phyloP scores from a whole-genome alignment of 768 basidiomycete species.

The Boletellus emodensis region DNA sequence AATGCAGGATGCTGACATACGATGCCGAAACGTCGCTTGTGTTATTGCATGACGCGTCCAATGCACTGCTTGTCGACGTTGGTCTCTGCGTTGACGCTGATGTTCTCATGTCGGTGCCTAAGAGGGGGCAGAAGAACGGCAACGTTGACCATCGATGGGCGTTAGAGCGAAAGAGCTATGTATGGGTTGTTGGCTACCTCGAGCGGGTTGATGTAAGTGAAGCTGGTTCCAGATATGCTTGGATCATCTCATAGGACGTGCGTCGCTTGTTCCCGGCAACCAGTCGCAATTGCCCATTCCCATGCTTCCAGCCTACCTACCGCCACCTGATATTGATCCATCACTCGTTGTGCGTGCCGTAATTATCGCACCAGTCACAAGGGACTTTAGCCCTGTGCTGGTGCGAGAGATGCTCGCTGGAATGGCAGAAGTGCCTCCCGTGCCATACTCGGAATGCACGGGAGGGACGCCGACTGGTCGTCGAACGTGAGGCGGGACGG shows the following conservation, averaged over 20 bases:
- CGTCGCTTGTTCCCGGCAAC: constrained; percentile 8
- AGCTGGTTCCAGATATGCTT: constrained; percentile 1
- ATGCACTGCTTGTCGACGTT: constrained; percentile 55
- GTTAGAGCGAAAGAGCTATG: constrained; percentile 45
- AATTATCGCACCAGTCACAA: constrained; percentile 40
- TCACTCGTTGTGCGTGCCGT: constrained; percentile 52
- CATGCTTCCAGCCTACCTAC: constrained; percentile 37
- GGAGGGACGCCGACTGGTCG: not conserved
- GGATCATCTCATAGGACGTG: constrained; percentile 15
- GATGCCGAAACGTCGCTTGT: constrained; percentile 45
- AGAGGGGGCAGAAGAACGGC: constrained; percentile 6
- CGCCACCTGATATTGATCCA: constrained; percentile 39
- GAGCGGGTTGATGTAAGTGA: constrained; percentile 45
- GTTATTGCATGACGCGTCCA: constrained; percentile 46
- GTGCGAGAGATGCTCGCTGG: constrained; percentile 22
- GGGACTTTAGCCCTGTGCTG: constrained; percentile 40
- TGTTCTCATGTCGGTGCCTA: constrained; percentile 11
- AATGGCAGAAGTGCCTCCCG: constrained; percentile 16
- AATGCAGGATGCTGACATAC: constrained; percentile 52
- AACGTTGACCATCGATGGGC: constrained; percentile 40
- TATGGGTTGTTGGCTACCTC: constrained; percentile 57
- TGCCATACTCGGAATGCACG: constrained; percentile 22
- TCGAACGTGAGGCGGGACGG: constrained; percentile 1
- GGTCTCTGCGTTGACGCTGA: constrained; percentile 45
- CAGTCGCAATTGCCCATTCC: constrained; percentile 42